Conservation (phyloP, 2,329 filamentous ascomycete genomes). For the Fusarium chaquense region DNA sequence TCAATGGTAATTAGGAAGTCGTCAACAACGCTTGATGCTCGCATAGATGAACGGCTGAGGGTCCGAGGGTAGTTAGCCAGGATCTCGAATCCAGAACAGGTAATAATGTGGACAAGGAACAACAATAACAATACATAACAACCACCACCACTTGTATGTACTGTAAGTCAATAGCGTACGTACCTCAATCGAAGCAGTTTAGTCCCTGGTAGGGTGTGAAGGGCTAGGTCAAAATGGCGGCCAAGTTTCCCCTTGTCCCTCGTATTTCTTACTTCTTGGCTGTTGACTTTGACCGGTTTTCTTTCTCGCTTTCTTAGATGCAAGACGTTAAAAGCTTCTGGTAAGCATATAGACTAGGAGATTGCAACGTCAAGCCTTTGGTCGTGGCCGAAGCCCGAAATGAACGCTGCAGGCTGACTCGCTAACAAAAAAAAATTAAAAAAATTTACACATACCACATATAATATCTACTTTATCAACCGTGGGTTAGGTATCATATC, state of each 20-base stretch:
- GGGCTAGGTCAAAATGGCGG: slow-evolving; percentile 13
- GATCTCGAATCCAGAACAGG: slow-evolving; percentile 5
- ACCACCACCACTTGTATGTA: slow-evolving; percentile 5
- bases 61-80: slow-evolving; percentile 19
- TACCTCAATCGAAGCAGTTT: slow-evolving; percentile 27
- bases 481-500: slow-evolving; percentile 1
- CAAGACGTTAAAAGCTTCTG: slow-evolving; percentile 11
- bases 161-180: slow-evolving; percentile 10
- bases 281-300: slow-evolving; percentile 11
- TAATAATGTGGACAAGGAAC: slow-evolving; percentile 24
- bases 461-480: slow-evolving; percentile 4
- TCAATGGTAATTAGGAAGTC: slow-evolving; percentile 34
- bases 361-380: background rate
- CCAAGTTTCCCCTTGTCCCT: slow-evolving; percentile 30
- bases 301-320: slow-evolving; percentile 36
- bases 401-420: background rate
- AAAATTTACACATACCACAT: background rate
- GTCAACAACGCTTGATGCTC: slow-evolving; percentile 35
- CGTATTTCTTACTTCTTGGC: slow-evolving; percentile 34
- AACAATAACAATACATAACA: background rate
- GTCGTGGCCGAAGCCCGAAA: background rate
- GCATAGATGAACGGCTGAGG: slow-evolving; percentile 29
- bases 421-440: background rate
- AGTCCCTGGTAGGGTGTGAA: slow-evolving; percentile 22
- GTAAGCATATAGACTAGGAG: background rate